These are phyloP conservation scores for Pythium dissotocum DNA, from an alignment of 352 stramenopile genomes.

Conservation along the genomic window DNA sequence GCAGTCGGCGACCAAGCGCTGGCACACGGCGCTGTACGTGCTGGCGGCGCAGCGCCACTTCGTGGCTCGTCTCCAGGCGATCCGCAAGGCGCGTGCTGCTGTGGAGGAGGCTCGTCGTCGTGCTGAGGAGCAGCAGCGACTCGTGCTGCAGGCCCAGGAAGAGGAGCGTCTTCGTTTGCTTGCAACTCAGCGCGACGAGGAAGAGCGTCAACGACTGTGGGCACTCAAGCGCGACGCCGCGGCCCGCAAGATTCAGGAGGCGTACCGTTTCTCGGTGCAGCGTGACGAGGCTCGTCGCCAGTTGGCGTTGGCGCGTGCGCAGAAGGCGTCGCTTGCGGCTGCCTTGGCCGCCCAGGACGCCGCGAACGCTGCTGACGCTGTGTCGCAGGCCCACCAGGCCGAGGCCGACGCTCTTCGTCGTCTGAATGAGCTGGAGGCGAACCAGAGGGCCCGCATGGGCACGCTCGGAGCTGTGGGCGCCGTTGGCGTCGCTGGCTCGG, in stretches of 20 bases:
- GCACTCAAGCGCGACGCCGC: conserved; percentile 56
- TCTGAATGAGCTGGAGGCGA: conserved; percentile 56
- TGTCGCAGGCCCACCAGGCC: conserved; percentile 65
- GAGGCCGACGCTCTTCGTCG: conserved; percentile 80
- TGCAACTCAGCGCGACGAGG: conserved; percentile 61
- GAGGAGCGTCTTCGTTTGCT: conserved; percentile 63
- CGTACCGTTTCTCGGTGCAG: conserved; percentile 61
- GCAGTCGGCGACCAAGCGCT: conserved; percentile 80
- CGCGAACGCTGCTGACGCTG: conserved; percentile 66
- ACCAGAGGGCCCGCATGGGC: conserved; percentile 51
- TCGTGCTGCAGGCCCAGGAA: conserved; percentile 66
- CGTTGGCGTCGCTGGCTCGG: conserved; percentile 48
- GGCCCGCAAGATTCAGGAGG: conserved; percentile 66
- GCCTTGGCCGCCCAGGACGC: conserved; percentile 77
- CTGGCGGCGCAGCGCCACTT: conserved; percentile 82
- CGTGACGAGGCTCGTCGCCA: conserved; percentile 76
- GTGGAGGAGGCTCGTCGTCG: conserved; percentile 77
- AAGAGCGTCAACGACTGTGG: conserved; percentile 60
- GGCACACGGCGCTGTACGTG: conserved; percentile 65
- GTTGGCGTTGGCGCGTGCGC: conserved; percentile 61
- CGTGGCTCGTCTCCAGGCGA: conserved; percentile 73
- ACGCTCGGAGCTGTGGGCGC: conserved; percentile 59
- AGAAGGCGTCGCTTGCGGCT: conserved; percentile 71
- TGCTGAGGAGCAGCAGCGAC: conserved; percentile 64
- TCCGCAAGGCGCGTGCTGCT: conserved; percentile 76